Conservation (phyloP, 306 rosid species). For the Gleditsia sinensis region DNA sequence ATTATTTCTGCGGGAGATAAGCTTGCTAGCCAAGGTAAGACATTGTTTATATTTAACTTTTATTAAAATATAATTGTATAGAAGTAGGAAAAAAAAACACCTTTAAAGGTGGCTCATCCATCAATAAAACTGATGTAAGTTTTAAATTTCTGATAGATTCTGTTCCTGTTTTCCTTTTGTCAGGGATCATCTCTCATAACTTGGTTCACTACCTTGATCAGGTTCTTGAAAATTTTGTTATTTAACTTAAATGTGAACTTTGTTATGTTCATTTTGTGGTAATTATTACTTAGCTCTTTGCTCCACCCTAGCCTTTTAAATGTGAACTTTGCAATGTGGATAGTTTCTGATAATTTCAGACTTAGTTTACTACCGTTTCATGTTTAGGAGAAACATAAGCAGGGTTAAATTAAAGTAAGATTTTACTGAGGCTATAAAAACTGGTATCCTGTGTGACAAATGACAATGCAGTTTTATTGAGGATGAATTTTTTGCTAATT, state of each 20-base stretch:
- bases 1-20: conserved; percentile 65
- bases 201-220: conserved; percentile 63
- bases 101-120: neutral
- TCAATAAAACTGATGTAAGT: conserved; percentile 6
- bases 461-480: neutral
- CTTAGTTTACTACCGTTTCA: too few species aligned
- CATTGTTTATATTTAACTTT: conserved; percentile 15
- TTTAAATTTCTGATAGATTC: conserved; percentile 36
- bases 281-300: neutral
- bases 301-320: conserved; percentile 4
- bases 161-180: conserved; percentile 37
- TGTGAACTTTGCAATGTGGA: neutral
- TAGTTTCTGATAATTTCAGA: neutral
- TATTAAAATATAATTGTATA: neutral
- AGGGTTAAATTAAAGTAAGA: neutral
- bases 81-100: neutral
- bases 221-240: conserved; percentile 53
- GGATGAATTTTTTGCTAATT: neutral
- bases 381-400: too few species aligned
- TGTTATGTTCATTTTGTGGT: conserved; percentile 19
- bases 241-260: conserved; percentile 17
- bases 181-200: conserved; percentile 63
- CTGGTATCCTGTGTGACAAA: neutral
- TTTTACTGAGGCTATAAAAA: neutral
- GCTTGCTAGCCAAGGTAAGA: conserved; percentile 62